Evolutionary conservation across 2,329 filamentous ascomycete genomes (phyloP).

Genomic region (Didymella keratinophila): DNA sequence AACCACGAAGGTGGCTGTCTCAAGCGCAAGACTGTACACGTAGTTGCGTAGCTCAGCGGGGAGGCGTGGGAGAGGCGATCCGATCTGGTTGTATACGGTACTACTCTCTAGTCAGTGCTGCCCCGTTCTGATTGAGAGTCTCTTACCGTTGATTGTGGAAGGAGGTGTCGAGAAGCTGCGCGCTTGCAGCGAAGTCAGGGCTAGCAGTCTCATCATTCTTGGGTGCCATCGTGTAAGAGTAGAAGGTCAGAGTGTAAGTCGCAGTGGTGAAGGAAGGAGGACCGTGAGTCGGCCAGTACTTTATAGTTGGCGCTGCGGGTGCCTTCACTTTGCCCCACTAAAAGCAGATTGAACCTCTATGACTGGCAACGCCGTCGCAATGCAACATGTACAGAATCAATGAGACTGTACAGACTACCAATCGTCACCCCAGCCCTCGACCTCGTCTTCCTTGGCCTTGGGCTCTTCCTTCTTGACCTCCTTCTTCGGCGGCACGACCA

Average conservation of each 20-base stretch:
- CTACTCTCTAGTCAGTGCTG: too few relatives aligned
- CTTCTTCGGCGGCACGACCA: conserved; percentile 26
- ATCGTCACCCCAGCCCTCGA: conserved; percentile 51
- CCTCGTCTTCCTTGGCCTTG: conserved; percentile 53
- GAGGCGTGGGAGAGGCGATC: background rate
- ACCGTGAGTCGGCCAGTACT: background rate
- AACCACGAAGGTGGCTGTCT: background rate
- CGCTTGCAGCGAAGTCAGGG: too few relatives aligned
- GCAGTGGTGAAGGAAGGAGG: background rate
- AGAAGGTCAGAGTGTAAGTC: too few relatives aligned
- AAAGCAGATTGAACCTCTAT: background rate
- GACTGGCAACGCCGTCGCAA: conserved; percentile 29
- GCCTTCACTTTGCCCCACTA: background rate
- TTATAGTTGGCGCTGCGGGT: background rate
- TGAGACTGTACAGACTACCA: conserved; percentile 34
- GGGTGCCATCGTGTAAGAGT: too few relatives aligned
- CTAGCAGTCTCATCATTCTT: too few relatives aligned
- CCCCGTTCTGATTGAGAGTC: too few relatives aligned
- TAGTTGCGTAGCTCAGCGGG: background rate
- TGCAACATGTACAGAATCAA: conserved; percentile 17
- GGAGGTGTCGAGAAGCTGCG: too few relatives aligned
- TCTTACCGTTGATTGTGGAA: too few relatives aligned
- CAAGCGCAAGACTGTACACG: background rate
- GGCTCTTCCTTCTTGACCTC: conserved; percentile 3
- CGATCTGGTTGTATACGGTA: background rate